phyloP scores from a whole-genome alignment of 2,329 filamentous ascomycete genomes.

The Leptodontidium sp. region DNA sequence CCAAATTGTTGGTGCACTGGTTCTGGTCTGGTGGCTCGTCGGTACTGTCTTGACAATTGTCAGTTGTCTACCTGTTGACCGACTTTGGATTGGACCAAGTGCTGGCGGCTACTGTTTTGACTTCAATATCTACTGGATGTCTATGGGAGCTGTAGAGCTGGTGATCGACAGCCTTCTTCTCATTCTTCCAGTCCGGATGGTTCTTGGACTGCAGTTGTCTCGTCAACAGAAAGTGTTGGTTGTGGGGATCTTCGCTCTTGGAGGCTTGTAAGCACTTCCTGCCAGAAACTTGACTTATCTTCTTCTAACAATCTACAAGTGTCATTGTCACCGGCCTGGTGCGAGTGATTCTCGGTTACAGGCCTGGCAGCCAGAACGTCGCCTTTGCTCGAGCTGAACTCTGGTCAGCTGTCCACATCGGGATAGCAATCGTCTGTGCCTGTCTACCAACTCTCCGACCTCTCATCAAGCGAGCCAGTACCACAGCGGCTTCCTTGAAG shows the following conservation, averaged over 20 bases:
- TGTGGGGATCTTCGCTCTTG: slow-evolving; percentile 17
- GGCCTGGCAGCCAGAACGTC: slow-evolving; percentile 19
- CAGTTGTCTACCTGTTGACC: slow-evolving; percentile 12
- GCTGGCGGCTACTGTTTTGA: slow-evolving; percentile 18
- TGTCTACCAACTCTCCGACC: slow-evolving; percentile 17
- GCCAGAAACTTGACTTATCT: not conserved
- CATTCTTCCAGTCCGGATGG: slow-evolving; percentile 10
- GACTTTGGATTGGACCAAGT: slow-evolving; percentile 10
- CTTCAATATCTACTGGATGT: slow-evolving; percentile 22
- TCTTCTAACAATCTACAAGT: not conserved
- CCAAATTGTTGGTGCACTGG: slow-evolving; percentile 13
- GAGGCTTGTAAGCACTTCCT: slow-evolving; percentile 12
- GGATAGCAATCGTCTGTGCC: slow-evolving; percentile 14
- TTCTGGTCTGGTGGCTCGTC: slow-evolving; percentile 16
- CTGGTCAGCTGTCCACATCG: slow-evolving; percentile 19
- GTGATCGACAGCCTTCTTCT: slow-evolving; percentile 16
- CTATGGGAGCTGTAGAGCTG: slow-evolving; percentile 15
- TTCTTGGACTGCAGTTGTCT: slow-evolving; percentile 12
- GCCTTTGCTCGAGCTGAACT: slow-evolving; percentile 18
- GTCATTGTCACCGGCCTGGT: slow-evolving; percentile 18
- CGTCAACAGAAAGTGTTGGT: slow-evolving; percentile 19
- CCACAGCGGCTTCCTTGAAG: not conserved
- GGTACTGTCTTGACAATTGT: slow-evolving; percentile 17
- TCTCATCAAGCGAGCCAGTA: slow-evolving; percentile 13
- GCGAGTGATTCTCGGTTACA: slow-evolving; percentile 16